phyloP scores from a whole-genome alignment of 2,329 filamentous ascomycete species.

The Talaromyces sp. region DNA sequence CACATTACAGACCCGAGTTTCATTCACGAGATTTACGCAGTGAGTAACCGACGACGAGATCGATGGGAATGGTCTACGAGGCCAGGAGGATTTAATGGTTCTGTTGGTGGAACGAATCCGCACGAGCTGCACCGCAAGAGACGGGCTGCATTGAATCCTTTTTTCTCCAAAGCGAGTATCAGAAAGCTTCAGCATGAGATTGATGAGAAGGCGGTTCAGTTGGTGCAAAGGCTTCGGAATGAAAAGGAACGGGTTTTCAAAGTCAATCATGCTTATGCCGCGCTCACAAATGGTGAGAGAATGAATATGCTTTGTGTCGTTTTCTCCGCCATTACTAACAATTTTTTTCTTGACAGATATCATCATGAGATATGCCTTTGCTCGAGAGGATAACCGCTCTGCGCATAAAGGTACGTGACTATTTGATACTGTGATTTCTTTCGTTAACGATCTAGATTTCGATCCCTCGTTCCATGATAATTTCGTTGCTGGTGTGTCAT shows the following conservation, averaged over 20 bases:
- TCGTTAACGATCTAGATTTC: neutral
- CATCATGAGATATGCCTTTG: neutral
- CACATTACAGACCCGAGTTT: constrained; percentile 35
- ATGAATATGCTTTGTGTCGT: neutral
- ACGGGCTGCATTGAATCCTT: constrained; percentile 23
- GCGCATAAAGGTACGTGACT: neutral
- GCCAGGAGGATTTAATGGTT: constrained; percentile 19
- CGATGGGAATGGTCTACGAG: constrained; percentile 24
- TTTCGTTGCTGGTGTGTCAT: neutral
- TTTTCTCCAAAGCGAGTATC: constrained; percentile 23
- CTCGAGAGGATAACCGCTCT: neutral
- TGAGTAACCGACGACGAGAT: constrained; percentile 25
- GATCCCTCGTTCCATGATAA: neutral
- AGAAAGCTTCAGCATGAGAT: constrained; percentile 1
- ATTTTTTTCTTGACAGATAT: neutral
- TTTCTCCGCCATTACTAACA: neutral
- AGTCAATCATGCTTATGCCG: constrained; percentile 1
- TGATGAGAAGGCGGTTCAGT: neutral
- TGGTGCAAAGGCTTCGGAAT: neutral
- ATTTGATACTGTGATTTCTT: neutral
- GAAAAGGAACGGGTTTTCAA: neutral
- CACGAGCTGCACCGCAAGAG: constrained; percentile 27
- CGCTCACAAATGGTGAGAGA: neutral
- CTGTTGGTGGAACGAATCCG: constrained; percentile 21
- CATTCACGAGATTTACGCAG: constrained; percentile 33